phyloP scores from a whole-genome alignment of 192 early-diverging fungal genomes.

The Funneliformis mosseae region DNA sequence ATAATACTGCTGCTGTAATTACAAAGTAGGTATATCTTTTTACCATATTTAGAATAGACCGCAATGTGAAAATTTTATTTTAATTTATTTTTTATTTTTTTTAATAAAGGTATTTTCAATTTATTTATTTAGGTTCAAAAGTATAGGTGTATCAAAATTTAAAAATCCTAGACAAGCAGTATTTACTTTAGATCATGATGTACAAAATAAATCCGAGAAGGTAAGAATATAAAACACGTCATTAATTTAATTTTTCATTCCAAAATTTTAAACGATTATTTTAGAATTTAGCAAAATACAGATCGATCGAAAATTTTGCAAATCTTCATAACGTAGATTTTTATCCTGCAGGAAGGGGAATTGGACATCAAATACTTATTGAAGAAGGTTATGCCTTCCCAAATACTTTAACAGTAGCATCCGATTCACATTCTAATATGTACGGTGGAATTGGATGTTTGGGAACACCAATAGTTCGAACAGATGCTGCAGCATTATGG shows the following conservation, averaged over 20 bases:
- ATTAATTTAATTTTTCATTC: neutral
- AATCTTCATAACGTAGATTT: conserved; percentile 80
- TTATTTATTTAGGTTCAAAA: conserved; percentile 65
- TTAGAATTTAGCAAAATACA: conserved; percentile 86
- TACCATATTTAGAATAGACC: too few species aligned
- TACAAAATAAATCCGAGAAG: conserved; percentile 94
- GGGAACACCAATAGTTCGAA: conserved; percentile 96
- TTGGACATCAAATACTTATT: conserved; percentile 97
- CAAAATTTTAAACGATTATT: neutral
- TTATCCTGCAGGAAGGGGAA: conserved; percentile 96
- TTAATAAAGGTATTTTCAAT: neutral
- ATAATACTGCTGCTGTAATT: conserved; percentile 95
- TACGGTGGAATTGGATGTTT: conserved; percentile 96
- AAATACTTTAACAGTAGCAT: conserved; percentile 90
- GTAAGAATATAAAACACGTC: conserved; percentile 7
- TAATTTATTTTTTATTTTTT: conserved; percentile 12
- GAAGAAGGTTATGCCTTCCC: conserved; percentile 98
- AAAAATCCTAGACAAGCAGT: conserved; percentile 81
- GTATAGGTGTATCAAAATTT: conserved; percentile 87
- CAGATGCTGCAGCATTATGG: conserved; percentile 98
- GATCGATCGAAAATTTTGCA: conserved; percentile 83
- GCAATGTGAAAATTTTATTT: conserved; percentile 6
- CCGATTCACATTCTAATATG: conserved; percentile 99
- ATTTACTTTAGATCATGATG: conserved; percentile 98
- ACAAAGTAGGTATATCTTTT: conserved; percentile 63